These are phyloP conservation scores for Plasmodium coatneyi DNA, from an alignment of 169 alveolate genomes.

Conservation along the genomic window DNA sequence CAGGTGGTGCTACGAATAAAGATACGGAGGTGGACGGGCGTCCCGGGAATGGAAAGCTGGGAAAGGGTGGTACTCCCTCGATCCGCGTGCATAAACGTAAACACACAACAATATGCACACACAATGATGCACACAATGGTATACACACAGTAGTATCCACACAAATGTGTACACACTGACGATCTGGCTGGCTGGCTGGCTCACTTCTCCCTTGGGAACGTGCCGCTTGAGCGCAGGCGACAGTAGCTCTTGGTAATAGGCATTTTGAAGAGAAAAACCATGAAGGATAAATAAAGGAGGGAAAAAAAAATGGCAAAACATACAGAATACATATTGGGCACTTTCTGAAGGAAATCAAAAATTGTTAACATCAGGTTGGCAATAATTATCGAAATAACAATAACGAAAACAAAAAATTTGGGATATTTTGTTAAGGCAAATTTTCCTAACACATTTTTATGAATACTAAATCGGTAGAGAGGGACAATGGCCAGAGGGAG, in stretches of 20 bases:
- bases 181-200: background rate
- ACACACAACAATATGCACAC: background rate
- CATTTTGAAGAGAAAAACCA: constrained; percentile 15
- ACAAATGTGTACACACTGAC: background rate
- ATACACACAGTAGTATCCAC: background rate
- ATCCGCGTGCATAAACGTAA: background rate
- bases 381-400: constrained; percentile 52
- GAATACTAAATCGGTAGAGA: constrained; percentile 54
- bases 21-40: background rate
- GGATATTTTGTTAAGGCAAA: constrained; percentile 27
- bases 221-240: background rate
- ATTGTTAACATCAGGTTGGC: constrained; percentile 32
- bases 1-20: background rate
- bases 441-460: constrained; percentile 69
- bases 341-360: constrained; percentile 34
- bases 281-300: constrained; percentile 22
- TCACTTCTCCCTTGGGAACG: background rate
- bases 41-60: background rate
- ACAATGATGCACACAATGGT: background rate
- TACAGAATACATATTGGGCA: background rate
- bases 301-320: constrained; percentile 3
- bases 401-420: constrained; percentile 29
- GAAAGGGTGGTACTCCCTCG: background rate
- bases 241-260: constrained; percentile 56
- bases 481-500: constrained; percentile 71